A percentile compares a stretch with the other conserved stretches of the same genome.
phyloP scores from a whole-genome alignment of 2,329 filamentous ascomycete genomes.

The Botryotinia narcissicola region DNA sequence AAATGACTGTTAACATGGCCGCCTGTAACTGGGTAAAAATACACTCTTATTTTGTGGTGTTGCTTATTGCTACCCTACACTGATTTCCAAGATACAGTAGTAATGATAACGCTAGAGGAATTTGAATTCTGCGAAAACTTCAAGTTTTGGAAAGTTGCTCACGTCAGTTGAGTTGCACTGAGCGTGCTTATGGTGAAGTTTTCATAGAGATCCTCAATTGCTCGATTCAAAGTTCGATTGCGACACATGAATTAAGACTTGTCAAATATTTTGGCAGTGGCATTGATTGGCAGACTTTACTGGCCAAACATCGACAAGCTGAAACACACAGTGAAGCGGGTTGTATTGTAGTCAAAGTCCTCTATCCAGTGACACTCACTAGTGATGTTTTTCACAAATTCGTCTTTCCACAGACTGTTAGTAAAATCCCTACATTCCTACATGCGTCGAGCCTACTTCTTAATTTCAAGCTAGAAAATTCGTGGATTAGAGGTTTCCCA shows the following conservation, averaged over 20 bases:
- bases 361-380: not conserved
- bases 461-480: not conserved
- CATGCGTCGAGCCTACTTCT: not conserved
- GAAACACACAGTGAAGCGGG: not conserved
- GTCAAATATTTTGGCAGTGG: too few relatives aligned
- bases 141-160: not conserved
- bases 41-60: not conserved
- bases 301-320: not conserved
- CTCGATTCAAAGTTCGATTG: not conserved
- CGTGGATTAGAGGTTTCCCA: not conserved
- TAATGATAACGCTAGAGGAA: too few relatives aligned
- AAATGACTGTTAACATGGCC: not conserved
- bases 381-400: not conserved
- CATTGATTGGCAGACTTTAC: not conserved
- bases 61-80: not conserved
- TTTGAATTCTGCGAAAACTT: not conserved
- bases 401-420: not conserved
- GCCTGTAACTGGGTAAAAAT: not conserved
- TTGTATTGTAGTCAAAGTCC: too few relatives aligned
- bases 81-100: not conserved
- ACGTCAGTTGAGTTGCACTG: not conserved
- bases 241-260: not conserved
- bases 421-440: not conserved
- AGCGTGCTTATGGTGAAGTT: not conserved
- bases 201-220: not conserved